phyloP scores from a whole-genome alignment of 2,329 filamentous ascomycete species.

The Paraphoma chrysanthemicola region DNA sequence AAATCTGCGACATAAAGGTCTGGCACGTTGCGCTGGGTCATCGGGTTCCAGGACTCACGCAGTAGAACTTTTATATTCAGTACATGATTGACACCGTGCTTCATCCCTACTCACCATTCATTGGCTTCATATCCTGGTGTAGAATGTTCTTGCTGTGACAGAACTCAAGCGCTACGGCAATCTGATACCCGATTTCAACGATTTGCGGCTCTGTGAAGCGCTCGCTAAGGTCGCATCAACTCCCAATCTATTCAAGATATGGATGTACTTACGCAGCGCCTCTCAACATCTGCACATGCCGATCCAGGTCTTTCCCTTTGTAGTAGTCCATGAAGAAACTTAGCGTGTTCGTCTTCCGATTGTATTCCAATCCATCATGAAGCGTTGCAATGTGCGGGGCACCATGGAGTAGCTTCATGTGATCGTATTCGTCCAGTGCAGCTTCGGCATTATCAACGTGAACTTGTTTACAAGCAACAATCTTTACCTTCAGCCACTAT shows the following conservation, averaged over 20 bases:
- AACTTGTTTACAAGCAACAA: conserved; percentile 21
- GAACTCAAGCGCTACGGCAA: conserved; percentile 18
- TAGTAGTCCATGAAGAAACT: conserved; percentile 18
- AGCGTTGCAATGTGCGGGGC: conserved; percentile 17
- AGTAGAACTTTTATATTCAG: conserved; percentile 10
- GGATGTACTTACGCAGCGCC: conserved; percentile 9
- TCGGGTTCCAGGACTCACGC: conserved; percentile 8
- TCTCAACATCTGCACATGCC: conserved; percentile 13
- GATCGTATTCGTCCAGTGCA: conserved; percentile 13
- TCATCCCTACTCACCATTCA: conserved; percentile 10
- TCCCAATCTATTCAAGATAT: neutral
- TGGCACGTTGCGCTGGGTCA: conserved; percentile 12
- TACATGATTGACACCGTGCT: too few species aligned
- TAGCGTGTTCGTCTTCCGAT: conserved; percentile 8
- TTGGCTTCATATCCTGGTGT: conserved; percentile 23
- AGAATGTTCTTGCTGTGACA: conserved; percentile 18
- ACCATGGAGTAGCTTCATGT: conserved; percentile 13
- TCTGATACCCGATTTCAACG: conserved; percentile 18
- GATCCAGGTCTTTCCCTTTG: conserved; percentile 17
- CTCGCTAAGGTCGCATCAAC: conserved; percentile 1
- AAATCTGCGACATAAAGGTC: conserved; percentile 18
- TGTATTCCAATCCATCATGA: conserved; percentile 16
- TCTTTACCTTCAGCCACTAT: neutral
- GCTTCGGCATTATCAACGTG: conserved; percentile 6
- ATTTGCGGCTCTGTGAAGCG: conserved; percentile 19